Percentiles rank a stretch among this genome's conserved stretches.
Evolutionary conservation across 2,329 filamentous ascomycete genomes (phyloP).

Genomic region (Alternaria hordeiaustralica): DNA sequence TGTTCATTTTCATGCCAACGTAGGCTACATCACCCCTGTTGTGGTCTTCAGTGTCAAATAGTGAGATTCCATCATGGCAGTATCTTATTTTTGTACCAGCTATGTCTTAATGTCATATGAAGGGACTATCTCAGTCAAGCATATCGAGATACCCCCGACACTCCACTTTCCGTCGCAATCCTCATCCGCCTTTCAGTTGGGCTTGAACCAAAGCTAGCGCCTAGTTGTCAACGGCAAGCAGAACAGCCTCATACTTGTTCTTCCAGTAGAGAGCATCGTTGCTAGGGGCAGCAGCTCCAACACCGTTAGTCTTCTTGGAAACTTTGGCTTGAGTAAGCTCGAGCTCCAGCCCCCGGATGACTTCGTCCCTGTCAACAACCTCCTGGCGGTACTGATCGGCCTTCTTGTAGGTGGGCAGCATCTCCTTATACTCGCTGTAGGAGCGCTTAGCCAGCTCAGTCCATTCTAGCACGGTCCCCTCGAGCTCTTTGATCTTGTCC

Average conservation of each 20-base stretch:
- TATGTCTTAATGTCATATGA: background rate
- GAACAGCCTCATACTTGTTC: slow-evolving; percentile 31
- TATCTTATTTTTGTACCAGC: background rate
- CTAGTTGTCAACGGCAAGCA: slow-evolving; percentile 21
- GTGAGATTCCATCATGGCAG: background rate
- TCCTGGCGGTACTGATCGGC: slow-evolving; percentile 27
- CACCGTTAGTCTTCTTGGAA: slow-evolving; percentile 16
- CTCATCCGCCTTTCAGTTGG: background rate
- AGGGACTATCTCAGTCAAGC: background rate
- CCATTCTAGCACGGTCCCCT: slow-evolving; percentile 26
- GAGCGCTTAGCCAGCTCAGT: slow-evolving; percentile 32
- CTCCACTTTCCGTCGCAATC: background rate
- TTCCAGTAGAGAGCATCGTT: slow-evolving; percentile 32
- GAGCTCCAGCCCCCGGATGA: slow-evolving; percentile 25
- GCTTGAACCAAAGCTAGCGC: background rate
- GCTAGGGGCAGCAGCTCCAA: background rate
- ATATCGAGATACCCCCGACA: background rate
- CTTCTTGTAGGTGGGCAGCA: slow-evolving; percentile 27
- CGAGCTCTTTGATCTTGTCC: slow-evolving; percentile 14
- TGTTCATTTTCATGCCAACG: background rate
- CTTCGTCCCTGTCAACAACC: slow-evolving; percentile 15
- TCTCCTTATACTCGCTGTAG: slow-evolving; percentile 34
- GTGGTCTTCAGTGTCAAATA: background rate
- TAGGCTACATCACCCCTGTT: background rate
- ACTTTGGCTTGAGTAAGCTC: slow-evolving; percentile 22